Evolutionary conservation across 345 rosid genomes (phyloP), one percentile per base, ranked within the genome.

Genomic region (Pistacia integerrima): DNA sequence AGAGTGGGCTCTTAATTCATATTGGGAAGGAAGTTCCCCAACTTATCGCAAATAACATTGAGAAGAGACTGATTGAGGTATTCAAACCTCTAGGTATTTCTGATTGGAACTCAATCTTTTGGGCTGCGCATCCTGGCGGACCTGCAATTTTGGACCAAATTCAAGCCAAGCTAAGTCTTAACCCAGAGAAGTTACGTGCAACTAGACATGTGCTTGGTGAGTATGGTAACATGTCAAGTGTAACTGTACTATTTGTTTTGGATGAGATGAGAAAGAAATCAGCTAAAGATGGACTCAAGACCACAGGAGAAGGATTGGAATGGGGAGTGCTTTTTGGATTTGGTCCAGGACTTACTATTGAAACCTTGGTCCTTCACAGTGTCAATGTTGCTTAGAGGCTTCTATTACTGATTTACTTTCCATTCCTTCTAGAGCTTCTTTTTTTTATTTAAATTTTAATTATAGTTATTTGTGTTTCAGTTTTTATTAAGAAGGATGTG

Each of bases 71-170:
- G 0, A 54, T 51, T 0, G 87, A 88, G 69, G 87, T 84, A 11
- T 84, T 88, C 55, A 5, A 72, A 18, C 87, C 87, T 1, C 36
- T 86, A 69, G 88, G 88, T 4, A 82, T 86, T 46, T 58, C 81
- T 2, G 91, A 86, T 64, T 84, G 88, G 88, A 84, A 88, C 80
- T 84, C 89, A 2, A 17, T 88, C 28, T 86, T 88, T 57, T 86
- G 80, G 86, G 69, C 81, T 0, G 81, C 76, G 1, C 91, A 88
- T 30, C 89, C 89, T 0, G 89, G 89, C 28, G 88, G 88, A 0
- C 88, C 86, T 0, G 82, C 82, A 7, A 84, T 88, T 61, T 46
- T 88, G 1, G 85, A 88, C 77, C 83, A 57, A 2, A 80, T 84
- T 18, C 89, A 88, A 74, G 67, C 11, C 0, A 79, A 76, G 67